Evolutionary conservation across 2,329 filamentous ascomycete genomes (phyloP), one percentile per base, ranked within the genome.

Genomic region (Neopestalotiopsis sp.): DNA sequence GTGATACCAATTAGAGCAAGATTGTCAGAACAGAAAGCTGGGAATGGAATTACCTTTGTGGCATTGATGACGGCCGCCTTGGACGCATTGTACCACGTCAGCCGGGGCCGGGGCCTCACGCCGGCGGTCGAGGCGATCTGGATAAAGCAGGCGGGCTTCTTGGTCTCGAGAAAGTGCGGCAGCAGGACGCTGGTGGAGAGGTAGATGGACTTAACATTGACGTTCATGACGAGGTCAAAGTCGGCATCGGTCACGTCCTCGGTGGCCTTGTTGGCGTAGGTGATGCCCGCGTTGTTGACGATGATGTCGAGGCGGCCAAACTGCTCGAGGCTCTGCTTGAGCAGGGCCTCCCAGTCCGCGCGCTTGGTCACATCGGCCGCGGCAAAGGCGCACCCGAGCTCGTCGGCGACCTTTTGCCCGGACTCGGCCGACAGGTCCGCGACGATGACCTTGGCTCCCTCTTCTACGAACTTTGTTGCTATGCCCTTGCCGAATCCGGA

Each of bases 51-150:
- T 12, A 77, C 76, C 75, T 87, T 87, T 0, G 83, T 85, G 53
- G 88, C 88, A 63, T 87, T 91, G 73, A 86, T 86, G 12, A 91
- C 87, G 0, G 90, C 90, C 0, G 87, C 90, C 76, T 67, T 93
- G 58, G 86, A 88, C 1, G 90, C 89, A 74, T 92, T 92, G 74
- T 92, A 92, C 90, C 90, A 92, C 1, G 90, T 89, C 61, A 92
- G 75, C 0, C 89, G 87, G 0, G 88, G 88, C 30, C 90, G 82
- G 0, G 90, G 91, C 32, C 91, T 80, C 7, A 82, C 78, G 3
- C 86, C 89, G 0, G 90, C 90, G 0, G 90, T 91, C 1, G 88
- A 91, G 0, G 90, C 89, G 64, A 92, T 87, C 70, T 91, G 90
- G 67, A 93, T 86, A 68, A 93, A 90, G 32, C 81, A 85, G 0